These are phyloP conservation scores for Teratosphaeriaceae sp. DNA, from an alignment of 2,329 filamentous ascomycete genomes.

Conservation along the genomic window DNA sequence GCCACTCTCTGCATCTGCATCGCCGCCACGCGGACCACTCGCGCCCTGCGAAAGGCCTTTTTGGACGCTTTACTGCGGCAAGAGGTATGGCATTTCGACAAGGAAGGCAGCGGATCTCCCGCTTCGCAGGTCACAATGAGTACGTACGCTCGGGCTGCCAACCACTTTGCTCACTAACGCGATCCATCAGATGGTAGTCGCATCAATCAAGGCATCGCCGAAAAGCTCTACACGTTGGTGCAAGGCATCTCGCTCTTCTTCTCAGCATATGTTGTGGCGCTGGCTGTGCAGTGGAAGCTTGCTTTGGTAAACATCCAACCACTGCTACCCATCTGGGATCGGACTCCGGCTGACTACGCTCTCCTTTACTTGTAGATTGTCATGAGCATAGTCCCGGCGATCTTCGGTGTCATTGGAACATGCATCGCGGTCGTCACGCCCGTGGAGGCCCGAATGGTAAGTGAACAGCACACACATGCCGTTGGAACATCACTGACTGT, in stretches of 20 bases:
- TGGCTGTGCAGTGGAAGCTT: conserved; percentile 38
- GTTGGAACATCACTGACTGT: conserved; percentile 1
- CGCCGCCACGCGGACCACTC: conserved; percentile 46
- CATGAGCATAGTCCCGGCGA: conserved; percentile 42
- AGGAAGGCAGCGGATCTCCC: conserved; percentile 48
- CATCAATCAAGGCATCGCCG: conserved; percentile 35
- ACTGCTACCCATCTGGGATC: too few species aligned
- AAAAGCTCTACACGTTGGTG: conserved; percentile 31
- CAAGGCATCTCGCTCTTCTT: conserved; percentile 34
- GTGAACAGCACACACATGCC: neutral
- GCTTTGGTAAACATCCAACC: too few species aligned
- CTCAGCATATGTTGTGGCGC: conserved; percentile 34
- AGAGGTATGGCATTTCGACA: conserved; percentile 62
- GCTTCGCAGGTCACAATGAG: conserved; percentile 57
- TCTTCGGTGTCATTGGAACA: conserved; percentile 27
- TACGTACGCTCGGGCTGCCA: conserved; percentile 1
- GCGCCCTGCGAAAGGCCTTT: conserved; percentile 52
- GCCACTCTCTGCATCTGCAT: conserved; percentile 38
- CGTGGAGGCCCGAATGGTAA: conserved; percentile 31
- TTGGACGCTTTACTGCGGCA: conserved; percentile 58
- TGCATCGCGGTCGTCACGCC: conserved; percentile 31
- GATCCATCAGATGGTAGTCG: conserved; percentile 28
- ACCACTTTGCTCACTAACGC: conserved; percentile 5
- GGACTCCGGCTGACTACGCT: too few species aligned
- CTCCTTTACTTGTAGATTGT: too few species aligned